Conservation (phyloP, 176 grass and related monocot species). For the Pontederia paniculata region DNA sequence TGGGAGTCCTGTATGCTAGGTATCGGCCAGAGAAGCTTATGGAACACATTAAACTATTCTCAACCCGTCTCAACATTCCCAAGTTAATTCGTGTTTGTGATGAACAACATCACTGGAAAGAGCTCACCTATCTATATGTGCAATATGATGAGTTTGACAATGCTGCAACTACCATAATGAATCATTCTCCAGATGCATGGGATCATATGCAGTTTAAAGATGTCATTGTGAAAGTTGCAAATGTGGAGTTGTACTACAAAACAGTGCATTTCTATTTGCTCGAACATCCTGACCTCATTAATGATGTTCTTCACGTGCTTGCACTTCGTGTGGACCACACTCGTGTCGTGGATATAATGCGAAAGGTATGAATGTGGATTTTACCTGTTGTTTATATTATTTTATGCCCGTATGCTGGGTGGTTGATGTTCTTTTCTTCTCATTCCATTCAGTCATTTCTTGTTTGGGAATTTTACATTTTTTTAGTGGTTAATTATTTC, state of each 20-base stretch:
- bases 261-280: conserved; percentile 96
- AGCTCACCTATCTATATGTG: conserved; percentile 91
- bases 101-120: conserved; percentile 98
- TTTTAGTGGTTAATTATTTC: conserved; percentile 19
- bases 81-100: conserved; percentile 90
- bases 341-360: conserved; percentile 88
- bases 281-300: conserved; percentile 96
- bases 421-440: not conserved
- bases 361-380: conserved; percentile 48
- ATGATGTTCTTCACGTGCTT: conserved; percentile 87
- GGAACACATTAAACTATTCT: conserved; percentile 98
- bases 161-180: conserved; percentile 99
- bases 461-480: conserved; percentile 2
- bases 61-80: conserved; percentile 81
- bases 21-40: conserved; percentile 94
- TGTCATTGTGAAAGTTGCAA: conserved; percentile 86
- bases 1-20: conserved; percentile 91
- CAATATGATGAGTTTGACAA: conserved; percentile 94
- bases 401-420: not conserved
- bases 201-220: conserved; percentile 99
- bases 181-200: conserved; percentile 97
- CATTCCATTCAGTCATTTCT: not conserved
- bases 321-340: conserved; percentile 89
- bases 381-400: not conserved
- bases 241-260: conserved; percentile 94